Conservation (phyloP, 1,139 yeast genomes). For the Lodderomyces theae region DNA sequence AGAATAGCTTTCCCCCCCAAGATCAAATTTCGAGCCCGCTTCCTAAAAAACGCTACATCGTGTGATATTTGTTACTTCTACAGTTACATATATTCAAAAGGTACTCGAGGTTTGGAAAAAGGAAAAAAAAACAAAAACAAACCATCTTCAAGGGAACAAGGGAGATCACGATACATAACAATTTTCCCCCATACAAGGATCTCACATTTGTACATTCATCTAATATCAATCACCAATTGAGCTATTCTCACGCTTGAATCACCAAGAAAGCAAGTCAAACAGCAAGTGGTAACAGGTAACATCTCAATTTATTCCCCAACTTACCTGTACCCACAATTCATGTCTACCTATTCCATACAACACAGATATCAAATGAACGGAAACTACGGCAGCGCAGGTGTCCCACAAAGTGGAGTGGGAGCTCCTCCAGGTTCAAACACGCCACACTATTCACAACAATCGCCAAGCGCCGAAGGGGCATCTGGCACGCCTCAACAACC, state of each 20-base stretch:
- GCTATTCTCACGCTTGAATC: no score
- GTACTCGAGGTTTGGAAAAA: no score
- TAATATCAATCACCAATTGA: no score
- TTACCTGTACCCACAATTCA: conserved; percentile 4
- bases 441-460: conserved; percentile 1
- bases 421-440: neutral
- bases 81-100: conserved; percentile 1
- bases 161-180: neutral
- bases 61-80: neutral
- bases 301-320: neutral
- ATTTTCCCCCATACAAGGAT: no score
- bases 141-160: no score
- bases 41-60: no score
- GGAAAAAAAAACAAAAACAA: neutral
- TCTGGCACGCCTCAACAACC: conserved; percentile 10
- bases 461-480: conserved; percentile 1
- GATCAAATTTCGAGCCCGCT: no score
- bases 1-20: no score
- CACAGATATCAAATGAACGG: conserved; percentile 17
- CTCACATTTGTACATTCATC: no score
- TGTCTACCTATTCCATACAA: conserved; percentile 15
- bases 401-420: neutral
- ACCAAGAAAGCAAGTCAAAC: neutral
- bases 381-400: conserved; percentile 10
- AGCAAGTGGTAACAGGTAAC: neutral